These are phyloP conservation scores for Austroboletus olivaceoglutinosus DNA, from an alignment of 1,284 basidiomycete species.

Conservation along the genomic window DNA sequence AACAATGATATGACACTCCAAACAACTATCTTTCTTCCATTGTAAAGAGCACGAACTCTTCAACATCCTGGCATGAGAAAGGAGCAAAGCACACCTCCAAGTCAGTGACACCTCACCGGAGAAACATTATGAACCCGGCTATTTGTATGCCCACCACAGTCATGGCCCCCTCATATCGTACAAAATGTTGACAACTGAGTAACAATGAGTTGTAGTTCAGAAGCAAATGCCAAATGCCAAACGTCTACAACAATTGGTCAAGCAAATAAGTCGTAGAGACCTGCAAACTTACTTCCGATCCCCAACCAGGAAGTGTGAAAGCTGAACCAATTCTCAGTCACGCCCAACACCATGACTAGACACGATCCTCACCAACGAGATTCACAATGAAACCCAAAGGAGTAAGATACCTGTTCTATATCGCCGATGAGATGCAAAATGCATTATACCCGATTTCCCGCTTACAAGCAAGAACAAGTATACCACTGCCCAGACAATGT, in stretches of 20 bases:
- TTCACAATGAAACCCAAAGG: conserved; percentile 46
- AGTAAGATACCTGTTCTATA: conserved; percentile 43
- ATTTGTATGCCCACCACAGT: conserved; percentile 42
- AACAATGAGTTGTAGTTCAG: not conserved
- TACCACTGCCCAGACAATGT: conserved; percentile 24
- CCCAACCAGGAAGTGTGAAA: conserved; percentile 37
- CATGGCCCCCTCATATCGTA: conserved; percentile 44
- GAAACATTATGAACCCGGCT: conserved; percentile 45
- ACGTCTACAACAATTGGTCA: conserved; percentile 11
- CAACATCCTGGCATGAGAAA: not conserved
- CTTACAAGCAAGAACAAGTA: conserved; percentile 41
- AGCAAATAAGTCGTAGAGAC: not conserved
- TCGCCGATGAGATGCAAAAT: not conserved
- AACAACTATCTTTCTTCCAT: conserved; percentile 18
- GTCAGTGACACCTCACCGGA: conserved; percentile 35
- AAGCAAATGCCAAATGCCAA: not conserved
- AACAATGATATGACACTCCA: conserved; percentile 29
- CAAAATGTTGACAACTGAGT: conserved; percentile 21
- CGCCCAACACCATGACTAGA: not conserved
- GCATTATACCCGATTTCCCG: not conserved
- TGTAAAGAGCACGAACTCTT: conserved; percentile 19
- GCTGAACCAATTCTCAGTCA: conserved; percentile 27
- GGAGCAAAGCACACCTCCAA: not conserved
- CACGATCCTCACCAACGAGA: conserved; percentile 35
- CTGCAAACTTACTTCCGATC: conserved; percentile 29